A percentile compares a stretch with the other conserved stretches of the same genome.
Conservation (phyloP, 208 protist species). For the Acanthamoeba healyi region DNA sequence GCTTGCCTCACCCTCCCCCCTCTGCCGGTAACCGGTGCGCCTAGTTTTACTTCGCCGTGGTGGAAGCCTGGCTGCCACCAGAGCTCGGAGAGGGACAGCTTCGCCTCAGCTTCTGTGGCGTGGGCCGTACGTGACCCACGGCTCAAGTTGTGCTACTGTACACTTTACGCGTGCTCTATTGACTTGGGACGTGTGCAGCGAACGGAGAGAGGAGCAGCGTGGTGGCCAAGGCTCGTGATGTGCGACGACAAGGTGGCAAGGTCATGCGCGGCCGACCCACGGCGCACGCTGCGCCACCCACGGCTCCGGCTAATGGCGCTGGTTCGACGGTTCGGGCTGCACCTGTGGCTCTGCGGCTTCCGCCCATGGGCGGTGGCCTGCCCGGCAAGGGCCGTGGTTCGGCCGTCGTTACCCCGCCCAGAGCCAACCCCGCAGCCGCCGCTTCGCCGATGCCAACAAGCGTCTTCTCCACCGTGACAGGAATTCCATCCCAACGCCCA, state of each 20-base stretch:
- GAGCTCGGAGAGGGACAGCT: not conserved
- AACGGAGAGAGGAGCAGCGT: not conserved
- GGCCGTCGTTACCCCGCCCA: not conserved
- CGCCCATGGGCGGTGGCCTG: not conserved
- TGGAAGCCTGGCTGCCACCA: not conserved
- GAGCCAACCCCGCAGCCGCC: no score
- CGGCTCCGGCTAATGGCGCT: not conserved
- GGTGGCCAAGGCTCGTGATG: not conserved
- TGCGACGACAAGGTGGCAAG: not conserved
- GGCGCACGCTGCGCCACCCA: not conserved
- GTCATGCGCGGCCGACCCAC: conserved; percentile 36
- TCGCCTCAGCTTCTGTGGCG: conserved; percentile 21
- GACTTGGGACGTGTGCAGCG: not conserved
- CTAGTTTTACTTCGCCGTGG: conserved; percentile 13
- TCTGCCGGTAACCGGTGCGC: not conserved
- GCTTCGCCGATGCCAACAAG: no score
- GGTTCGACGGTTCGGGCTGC: not conserved
- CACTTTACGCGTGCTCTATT: no score
- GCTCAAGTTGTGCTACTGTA: no score
- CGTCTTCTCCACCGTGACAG: no score
- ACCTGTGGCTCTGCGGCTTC: not conserved
- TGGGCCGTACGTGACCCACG: not conserved
- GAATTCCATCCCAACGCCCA: no score
- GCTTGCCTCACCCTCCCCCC: not conserved
- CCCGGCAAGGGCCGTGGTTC: not conserved